Conservation (phyloP, 176 grass and related monocot species). For the Carex kokanica region DNA sequence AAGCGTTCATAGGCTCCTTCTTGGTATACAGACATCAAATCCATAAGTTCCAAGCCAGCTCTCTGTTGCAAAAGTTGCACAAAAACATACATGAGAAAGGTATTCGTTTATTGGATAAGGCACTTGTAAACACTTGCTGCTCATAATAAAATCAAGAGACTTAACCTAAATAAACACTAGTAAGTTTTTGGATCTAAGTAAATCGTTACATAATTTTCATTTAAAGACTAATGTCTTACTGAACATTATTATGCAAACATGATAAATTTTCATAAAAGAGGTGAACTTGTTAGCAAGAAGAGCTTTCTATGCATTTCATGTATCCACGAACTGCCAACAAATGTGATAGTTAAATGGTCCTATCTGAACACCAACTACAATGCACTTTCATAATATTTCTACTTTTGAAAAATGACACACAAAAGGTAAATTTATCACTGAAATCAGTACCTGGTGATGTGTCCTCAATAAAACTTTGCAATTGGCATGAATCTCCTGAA, state of each 20-base stretch:
- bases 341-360: background rate
- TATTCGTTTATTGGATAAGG: background rate
- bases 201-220: background rate
- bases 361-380: background rate
- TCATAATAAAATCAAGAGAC: background rate
- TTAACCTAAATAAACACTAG: background rate
- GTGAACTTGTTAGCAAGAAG: background rate
- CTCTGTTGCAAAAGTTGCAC: constrained; percentile 44
- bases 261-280: background rate
- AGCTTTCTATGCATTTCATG: background rate
- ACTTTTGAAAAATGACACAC: background rate
- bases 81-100: background rate
- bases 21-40: constrained; percentile 99
- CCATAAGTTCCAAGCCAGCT: constrained; percentile 99
- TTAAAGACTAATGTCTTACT: background rate
- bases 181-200: background rate
- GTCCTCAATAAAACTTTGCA: constrained; percentile 91
- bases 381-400: background rate
- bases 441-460: constrained; percentile 77
- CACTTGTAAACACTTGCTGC: background rate
- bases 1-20: constrained; percentile 97
- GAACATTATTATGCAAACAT: background rate
- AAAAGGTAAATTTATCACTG: background rate
- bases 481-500: constrained; percentile 99
- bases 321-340: background rate